Conservation (phyloP, 768 basidiomycete species). For the Boletus subcaerulescens region DNA sequence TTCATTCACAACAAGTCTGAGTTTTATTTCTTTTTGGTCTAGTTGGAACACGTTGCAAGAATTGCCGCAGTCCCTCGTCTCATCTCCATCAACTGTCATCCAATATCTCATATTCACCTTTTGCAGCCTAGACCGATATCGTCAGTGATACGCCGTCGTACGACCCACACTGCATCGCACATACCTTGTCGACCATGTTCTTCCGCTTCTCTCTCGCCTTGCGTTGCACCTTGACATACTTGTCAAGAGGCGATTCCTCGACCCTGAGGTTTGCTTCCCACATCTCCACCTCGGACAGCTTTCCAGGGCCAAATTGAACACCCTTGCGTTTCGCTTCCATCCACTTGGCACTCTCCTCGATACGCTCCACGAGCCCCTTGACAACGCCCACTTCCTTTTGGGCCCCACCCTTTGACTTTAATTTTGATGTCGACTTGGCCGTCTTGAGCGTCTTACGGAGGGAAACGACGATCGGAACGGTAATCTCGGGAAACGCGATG, state of each 20-base stretch:
- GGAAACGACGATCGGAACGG: conserved; percentile 70
- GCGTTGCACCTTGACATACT: conserved; percentile 75
- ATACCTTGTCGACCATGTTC: conserved; percentile 72
- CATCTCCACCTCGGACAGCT: conserved; percentile 60
- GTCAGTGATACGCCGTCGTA: not conserved
- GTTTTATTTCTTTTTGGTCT: not conserved
- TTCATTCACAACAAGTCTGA: too few relatives aligned
- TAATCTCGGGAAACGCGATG: conserved; percentile 92
- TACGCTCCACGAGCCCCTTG: conserved; percentile 79
- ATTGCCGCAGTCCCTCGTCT: too few relatives aligned
- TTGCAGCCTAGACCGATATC: conserved; percentile 49
- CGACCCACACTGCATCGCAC: conserved; percentile 1
- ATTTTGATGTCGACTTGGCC: conserved; percentile 39
- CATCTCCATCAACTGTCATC: conserved; percentile 36
- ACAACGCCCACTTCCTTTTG: conserved; percentile 60
- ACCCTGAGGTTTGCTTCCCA: conserved; percentile 68
- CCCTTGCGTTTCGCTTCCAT: conserved; percentile 65
- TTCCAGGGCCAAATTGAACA: conserved; percentile 74
- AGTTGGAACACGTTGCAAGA: too few relatives aligned
- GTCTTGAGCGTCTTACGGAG: conserved; percentile 75
- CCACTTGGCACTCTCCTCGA: conserved; percentile 84
- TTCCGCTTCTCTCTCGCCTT: conserved; percentile 77
- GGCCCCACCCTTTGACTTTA: conserved; percentile 10
- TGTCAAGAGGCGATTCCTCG: conserved; percentile 74
- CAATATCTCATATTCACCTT: conserved; percentile 68